Evolutionary conservation across 2,329 filamentous ascomycete genomes (phyloP), one percentile per base, ranked within the genome.

Genomic region (Eurotiales sp.): DNA sequence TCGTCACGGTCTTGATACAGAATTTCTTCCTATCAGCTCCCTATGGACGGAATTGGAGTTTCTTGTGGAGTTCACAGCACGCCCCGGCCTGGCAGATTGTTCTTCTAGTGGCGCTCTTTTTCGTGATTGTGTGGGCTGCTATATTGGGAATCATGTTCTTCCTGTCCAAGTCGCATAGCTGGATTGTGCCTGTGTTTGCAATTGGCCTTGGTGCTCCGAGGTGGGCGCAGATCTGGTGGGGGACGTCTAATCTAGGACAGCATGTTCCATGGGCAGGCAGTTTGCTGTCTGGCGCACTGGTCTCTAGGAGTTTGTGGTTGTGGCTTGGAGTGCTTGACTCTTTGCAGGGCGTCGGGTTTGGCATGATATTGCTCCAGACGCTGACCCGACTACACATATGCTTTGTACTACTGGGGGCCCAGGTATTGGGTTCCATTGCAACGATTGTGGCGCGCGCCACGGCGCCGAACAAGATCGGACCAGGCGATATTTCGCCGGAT

Each of bases 211-310:
- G 68, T 4, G 82, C 83, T 3, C 84, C 84, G 1, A 74, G 83
- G 54, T 87, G 83, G 83, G 78, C 78, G 8, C 84, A 87, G 64
- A 85, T 85, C 63, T 80, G 84, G 62, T 86, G 84, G 84, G 79
- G 77, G 10, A 80, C 77, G 5, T 81, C 77, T 7, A 77, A 78
- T 10, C 77, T 84, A 54, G 84, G 82, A 3, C 70, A 77, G 23
- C 86, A 79, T 61, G 66, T 87, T 2, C 84, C 84, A 2, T 86
- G 83, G 83, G 79, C 79, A 6, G 80, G 80, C 34, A 69, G 71
- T 2, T 76, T 77, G 15, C 66, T 79, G 0, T 72, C 76, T 7
- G 76, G 78, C 3, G 80, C 83, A 0, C 63, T 86, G 1, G 66
- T 82, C 8, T 79, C 80, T 2, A 73, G 83, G 37, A 69, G 73